Evolutionary conservation across 192 early-diverging fungal species (phyloP), one percentile per base, ranked within the genome.

Genomic region (Rhizophlyctis rosea): DNA sequence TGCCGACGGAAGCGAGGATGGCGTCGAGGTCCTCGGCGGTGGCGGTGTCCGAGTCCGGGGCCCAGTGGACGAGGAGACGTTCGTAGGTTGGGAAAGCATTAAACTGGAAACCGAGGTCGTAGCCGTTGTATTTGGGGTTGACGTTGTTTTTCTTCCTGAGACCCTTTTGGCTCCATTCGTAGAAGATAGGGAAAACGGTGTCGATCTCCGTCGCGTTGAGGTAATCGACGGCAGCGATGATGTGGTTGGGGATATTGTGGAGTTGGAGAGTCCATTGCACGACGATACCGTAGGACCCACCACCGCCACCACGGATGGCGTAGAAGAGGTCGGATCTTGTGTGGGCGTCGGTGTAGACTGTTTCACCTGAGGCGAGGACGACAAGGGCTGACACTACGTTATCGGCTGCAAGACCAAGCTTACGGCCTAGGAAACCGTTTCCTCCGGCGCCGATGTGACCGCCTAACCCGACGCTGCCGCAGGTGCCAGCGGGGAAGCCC

Each of bases 221-320:
- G 48, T 59, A 57, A 39, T 25, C 56, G 33, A 64, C 44, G 1
- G 1, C 44, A 7, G 36, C 50, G 21, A 52, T 54, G 53, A 29
- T 57, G 34, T 34, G 59, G 35, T 7, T 57, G 14, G 50, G 23
- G 30, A 28, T 34, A 9, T 28, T 21, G 14, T 11, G 33, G 35
- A 28, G 13, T 28, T 25, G 29, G 13, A 51, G 47, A 32, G 49
- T 61, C 56, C 34, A 34, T 25, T 61, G 34, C 51, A 59, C 68
- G 39, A 21, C 49, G 39, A 74, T 55, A 18, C 72, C 72, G 56
- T 57, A 71, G 2, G 47, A 53, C 3, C 72, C 72, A 36, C 75
- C 77, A 9, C 85, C 85, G 9, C 78, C 87, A 14, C 85, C 86
- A 47, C 83, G 67, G 2, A 87, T 50, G 0, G 85, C 83, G 66